These are phyloP conservation scores for Phytophthora litchii DNA, from an alignment of 352 stramenopile species.

Conservation along the genomic window DNA sequence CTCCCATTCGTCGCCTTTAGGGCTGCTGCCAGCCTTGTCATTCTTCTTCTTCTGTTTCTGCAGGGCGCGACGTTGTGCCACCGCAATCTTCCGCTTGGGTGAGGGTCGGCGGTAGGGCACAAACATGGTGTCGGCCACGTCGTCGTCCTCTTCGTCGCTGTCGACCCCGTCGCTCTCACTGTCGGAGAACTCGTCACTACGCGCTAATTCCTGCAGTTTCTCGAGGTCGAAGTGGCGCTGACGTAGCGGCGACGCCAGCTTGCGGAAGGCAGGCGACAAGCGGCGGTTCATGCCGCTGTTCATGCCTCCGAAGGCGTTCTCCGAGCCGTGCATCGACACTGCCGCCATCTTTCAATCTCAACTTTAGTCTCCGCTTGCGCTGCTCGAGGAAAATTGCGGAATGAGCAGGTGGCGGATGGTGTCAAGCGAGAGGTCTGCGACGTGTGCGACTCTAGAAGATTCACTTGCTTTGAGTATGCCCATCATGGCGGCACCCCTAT, in stretches of 20 bases:
- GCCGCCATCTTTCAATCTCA: conserved; percentile 48
- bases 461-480: conserved; percentile 26
- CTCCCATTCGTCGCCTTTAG: conserved; percentile 77
- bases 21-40: conserved; percentile 42
- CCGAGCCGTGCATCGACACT: conserved; percentile 59
- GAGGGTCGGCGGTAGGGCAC: conserved; percentile 52
- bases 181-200: conserved; percentile 84
- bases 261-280: conserved; percentile 65
- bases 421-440: conserved; percentile 24
- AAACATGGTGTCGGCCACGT: conserved; percentile 58
- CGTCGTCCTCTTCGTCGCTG: conserved; percentile 51
- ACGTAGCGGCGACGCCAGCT: conserved; percentile 49
- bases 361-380: conserved; percentile 12
- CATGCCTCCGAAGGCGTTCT: conserved; percentile 57
- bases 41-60: conserved; percentile 41
- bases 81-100: conserved; percentile 32
- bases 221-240: conserved; percentile 60
- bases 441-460: conserved; percentile 39
- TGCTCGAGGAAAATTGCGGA: conserved; percentile 29
- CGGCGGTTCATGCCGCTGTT: conserved; percentile 37
- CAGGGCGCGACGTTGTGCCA: conserved; percentile 20
- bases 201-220: conserved; percentile 70
- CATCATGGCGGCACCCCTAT: conserved; percentile 19
- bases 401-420: conserved; percentile 4
- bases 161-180: conserved; percentile 79